phyloP scores from a whole-genome alignment of 1,284 basidiomycete species.

The Melampsora larici-populina region DNA sequence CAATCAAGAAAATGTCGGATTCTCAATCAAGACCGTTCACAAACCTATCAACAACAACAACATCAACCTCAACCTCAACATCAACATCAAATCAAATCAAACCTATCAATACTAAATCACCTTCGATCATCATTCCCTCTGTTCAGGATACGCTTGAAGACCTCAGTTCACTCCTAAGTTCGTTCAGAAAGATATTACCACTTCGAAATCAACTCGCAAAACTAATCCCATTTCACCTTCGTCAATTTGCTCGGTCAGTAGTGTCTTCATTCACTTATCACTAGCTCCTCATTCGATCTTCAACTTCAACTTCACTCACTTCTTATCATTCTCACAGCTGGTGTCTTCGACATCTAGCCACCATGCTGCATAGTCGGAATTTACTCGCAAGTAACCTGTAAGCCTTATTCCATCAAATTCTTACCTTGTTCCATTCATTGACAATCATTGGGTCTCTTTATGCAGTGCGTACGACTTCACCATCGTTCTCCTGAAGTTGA shows the following conservation, averaged over 20 bases:
- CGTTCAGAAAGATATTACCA: conserved; percentile 18
- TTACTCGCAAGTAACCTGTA: conserved; percentile 34
- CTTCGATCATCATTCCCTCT: conserved; percentile 13
- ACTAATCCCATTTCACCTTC: conserved; percentile 17
- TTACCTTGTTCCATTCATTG: not conserved
- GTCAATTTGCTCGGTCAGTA: conserved; percentile 15
- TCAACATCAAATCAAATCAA: no score
- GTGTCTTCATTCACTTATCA: not conserved
- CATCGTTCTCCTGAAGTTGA: conserved; percentile 62
- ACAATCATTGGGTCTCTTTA: not conserved
- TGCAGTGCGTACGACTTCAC: conserved; percentile 52
- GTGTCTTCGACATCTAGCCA: conserved; percentile 9
- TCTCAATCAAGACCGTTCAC: no score
- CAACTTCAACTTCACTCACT: not conserved
- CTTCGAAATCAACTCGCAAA: conserved; percentile 23
- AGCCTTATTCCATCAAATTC: not conserved
- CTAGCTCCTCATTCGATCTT: not conserved
- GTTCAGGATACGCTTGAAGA: conserved; percentile 37
- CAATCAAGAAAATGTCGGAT: no score
- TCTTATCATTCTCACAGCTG: not conserved
- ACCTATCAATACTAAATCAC: not conserved
- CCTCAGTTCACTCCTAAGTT: conserved; percentile 30
- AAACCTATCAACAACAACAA: no score
- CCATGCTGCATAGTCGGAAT: conserved; percentile 31
- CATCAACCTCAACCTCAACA: no score